Evolutionary conservation across 73 alveolate genomes (phyloP).

Genomic region (Symbiodinium pilosum): DNA sequence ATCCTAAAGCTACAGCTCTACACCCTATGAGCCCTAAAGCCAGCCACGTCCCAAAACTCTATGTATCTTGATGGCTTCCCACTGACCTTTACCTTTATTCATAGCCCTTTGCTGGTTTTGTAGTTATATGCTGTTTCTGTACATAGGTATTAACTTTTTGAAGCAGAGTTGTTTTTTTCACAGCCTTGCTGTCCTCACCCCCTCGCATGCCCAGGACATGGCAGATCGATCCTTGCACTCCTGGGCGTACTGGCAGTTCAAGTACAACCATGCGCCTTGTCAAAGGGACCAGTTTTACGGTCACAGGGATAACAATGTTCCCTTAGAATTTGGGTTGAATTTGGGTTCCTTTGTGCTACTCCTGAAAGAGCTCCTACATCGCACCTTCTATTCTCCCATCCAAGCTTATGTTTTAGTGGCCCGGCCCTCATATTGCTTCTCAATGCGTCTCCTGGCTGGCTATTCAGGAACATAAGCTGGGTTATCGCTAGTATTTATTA

Average conservation of each 20-base stretch:
- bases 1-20: background rate
- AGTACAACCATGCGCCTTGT: conserved; percentile 64
- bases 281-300: background rate
- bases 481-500: no score
- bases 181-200: background rate
- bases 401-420: no score
- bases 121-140: no score
- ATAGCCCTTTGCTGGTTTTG: no score
- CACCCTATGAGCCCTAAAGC: background rate
- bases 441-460: no score
- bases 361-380: no score
- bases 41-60: background rate
- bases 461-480: no score
- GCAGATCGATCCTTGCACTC: conserved; percentile 55
- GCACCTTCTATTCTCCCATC: no score
- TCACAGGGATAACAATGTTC: background rate
- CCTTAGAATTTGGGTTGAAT: background rate
- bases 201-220: background rate
- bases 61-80: no score
- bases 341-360: background rate
- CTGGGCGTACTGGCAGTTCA: conserved; percentile 94
- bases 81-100: no score
- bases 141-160: background rate
- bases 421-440: no score
- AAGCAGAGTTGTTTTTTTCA: background rate